Conservation (phyloP, 1,284 basidiomycete genomes). For the Austroboletus novae-zelandiae region DNA sequence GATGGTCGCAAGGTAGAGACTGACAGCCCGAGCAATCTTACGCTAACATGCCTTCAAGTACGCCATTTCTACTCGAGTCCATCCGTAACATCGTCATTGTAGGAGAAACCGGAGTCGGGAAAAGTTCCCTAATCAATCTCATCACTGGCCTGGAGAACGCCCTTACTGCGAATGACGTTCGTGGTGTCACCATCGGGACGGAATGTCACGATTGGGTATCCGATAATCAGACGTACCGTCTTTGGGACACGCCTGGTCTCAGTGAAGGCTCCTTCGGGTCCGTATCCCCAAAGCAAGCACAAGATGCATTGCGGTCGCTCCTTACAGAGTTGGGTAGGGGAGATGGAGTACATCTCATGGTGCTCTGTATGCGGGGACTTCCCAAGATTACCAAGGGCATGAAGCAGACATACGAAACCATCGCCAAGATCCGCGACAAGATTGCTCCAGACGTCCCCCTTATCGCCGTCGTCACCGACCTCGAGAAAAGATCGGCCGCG, state of each 20-base stretch:
- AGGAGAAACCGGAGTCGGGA: conserved; percentile 33
- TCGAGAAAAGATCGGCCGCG: conserved; percentile 28
- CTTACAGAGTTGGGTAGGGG: conserved; percentile 22
- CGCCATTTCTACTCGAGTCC: conserved; percentile 6
- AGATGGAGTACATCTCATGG: conserved; percentile 29
- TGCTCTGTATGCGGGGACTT: conserved; percentile 33
- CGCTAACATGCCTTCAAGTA: conserved; percentile 15
- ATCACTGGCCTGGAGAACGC: conserved; percentile 21
- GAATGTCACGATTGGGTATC: conserved; percentile 23
- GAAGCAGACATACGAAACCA: conserved; percentile 28
- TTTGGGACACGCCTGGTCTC: conserved; percentile 34
- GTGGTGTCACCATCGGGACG: conserved; percentile 29
- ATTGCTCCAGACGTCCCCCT: conserved; percentile 22
- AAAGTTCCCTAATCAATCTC: conserved; percentile 34
- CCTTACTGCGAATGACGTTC: conserved; percentile 27
- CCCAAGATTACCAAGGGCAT: conserved; percentile 29
- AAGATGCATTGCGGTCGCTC: conserved; percentile 27
- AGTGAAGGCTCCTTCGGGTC: conserved; percentile 30
- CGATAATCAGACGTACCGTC: conserved; percentile 25
- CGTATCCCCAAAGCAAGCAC: conserved; percentile 25
- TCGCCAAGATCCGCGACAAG: conserved; percentile 24
- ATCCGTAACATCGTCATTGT: conserved; percentile 30
- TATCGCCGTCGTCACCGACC: conserved; percentile 32
- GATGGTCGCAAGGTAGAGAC: no score
- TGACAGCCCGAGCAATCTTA: background rate